A percentile compares a stretch with the other conserved stretches of the same genome.
Evolutionary conservation across 345 rosid genomes (phyloP).

Genomic region (Noccaea bulbosa): DNA sequence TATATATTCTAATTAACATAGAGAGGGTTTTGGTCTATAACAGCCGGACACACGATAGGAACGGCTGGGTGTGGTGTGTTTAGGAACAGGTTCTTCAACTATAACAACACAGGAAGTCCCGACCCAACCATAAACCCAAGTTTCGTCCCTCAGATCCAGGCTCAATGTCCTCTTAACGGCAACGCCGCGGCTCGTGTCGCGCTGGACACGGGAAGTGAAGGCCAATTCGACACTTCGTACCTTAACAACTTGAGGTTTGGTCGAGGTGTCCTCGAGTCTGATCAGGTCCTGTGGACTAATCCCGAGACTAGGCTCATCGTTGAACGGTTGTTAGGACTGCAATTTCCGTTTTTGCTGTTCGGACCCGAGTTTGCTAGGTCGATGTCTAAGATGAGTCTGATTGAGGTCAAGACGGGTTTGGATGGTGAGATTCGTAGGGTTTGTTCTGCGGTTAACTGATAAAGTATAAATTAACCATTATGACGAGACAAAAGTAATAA

Average conservation of each 20-base stretch:
- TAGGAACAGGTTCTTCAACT: constrained; percentile 55
- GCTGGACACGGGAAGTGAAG: constrained; percentile 53
- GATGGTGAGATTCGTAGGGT: constrained; percentile 52
- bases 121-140: constrained; percentile 53
- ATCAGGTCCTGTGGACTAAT: constrained; percentile 55
- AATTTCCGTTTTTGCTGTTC: constrained; percentile 7
- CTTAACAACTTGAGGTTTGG: constrained; percentile 53
- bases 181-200: constrained; percentile 43
- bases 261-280: constrained; percentile 59
- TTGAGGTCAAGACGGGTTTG: constrained; percentile 47
- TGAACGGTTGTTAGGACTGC: constrained; percentile 42
- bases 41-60: constrained; percentile 74
- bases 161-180: constrained; percentile 59
- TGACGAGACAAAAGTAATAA: background rate
- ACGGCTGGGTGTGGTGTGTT: constrained; percentile 59
- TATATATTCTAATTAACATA: background rate
- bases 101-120: constrained; percentile 45
- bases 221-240: constrained; percentile 57
- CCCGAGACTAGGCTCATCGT: constrained; percentile 47
- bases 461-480: background rate
- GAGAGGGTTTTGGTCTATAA: constrained; percentile 16
- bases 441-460: constrained; percentile 47
- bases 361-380: constrained; percentile 46
- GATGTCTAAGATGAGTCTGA: constrained; percentile 53
- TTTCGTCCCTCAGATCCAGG: constrained; percentile 51